phyloP scores from a whole-genome alignment of 2,329 filamentous ascomycete genomes.

The Paraphaeosphaeria minitans region DNA sequence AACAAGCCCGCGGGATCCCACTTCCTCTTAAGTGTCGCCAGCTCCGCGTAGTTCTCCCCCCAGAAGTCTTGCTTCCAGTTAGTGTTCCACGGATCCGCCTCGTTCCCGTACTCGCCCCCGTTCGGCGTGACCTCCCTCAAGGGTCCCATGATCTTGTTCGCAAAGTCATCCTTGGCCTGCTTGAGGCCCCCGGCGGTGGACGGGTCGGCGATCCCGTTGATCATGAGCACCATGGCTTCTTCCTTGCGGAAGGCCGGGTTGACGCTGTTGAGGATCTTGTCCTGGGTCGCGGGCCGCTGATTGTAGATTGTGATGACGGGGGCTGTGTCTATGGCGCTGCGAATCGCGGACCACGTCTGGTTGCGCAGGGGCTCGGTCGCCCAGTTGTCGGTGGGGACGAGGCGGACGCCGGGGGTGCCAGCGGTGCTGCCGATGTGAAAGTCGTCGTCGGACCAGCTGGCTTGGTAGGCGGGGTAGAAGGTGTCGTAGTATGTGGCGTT shows the following conservation, averaged over 20 bases:
- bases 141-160: slow-evolving; percentile 30
- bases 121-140: slow-evolving; percentile 28
- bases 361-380: slow-evolving; percentile 30
- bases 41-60: slow-evolving; percentile 40
- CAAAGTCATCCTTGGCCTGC: slow-evolving; percentile 23
- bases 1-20: slow-evolving; percentile 41
- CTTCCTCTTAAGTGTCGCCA: slow-evolving; percentile 36
- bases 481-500: slow-evolving; percentile 24
- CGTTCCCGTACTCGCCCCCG: slow-evolving; percentile 46
- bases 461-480: slow-evolving; percentile 39
- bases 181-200: slow-evolving; percentile 30
- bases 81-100: slow-evolving; percentile 49
- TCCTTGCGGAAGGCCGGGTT: slow-evolving; percentile 39
- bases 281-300: slow-evolving; percentile 23
- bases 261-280: slow-evolving; percentile 31
- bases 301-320: slow-evolving; percentile 32
- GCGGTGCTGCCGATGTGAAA: slow-evolving; percentile 36
- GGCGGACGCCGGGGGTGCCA: slow-evolving; percentile 39
- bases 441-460: slow-evolving; percentile 30
- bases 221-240: slow-evolving; percentile 29
- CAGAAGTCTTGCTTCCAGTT: slow-evolving; percentile 49
- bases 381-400: slow-evolving; percentile 44
- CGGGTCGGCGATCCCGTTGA: slow-evolving; percentile 25
- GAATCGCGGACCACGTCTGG: slow-evolving; percentile 32
- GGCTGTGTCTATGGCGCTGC: slow-evolving; percentile 28